phyloP scores from a whole-genome alignment of 1,139 yeast species.

The Diutina catenulata region DNA sequence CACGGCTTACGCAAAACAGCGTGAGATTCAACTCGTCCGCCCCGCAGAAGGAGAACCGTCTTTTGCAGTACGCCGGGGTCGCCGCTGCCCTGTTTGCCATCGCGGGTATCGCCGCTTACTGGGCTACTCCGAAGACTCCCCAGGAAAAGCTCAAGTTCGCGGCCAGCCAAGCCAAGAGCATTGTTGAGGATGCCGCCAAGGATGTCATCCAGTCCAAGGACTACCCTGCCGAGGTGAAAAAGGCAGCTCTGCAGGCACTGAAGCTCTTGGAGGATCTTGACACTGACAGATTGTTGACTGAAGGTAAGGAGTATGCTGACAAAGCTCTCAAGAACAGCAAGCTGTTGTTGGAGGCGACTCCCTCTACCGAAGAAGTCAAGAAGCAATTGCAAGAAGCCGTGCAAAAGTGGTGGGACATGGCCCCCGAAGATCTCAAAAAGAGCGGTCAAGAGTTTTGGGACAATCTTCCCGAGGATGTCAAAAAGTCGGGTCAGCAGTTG shows the following conservation, averaged over 20 bases:
- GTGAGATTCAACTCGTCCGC: no score
- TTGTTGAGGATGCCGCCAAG: slow-evolving; percentile 2
- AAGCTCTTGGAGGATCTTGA: background rate
- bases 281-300: background rate
- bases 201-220: background rate
- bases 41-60: background rate
- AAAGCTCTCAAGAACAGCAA: background rate
- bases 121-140: background rate
- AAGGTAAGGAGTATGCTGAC: background rate
- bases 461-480: background rate
- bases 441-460: background rate
- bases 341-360: background rate
- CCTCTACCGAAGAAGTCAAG: background rate
- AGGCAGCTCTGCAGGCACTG: background rate
- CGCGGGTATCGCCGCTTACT: slow-evolving; percentile 3
- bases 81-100: background rate
- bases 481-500: background rate
- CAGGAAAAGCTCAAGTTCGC: slow-evolving; percentile 3
- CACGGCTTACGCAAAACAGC: no score
- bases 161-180: background rate
- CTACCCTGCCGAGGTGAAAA: background rate
- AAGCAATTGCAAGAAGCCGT: no score
- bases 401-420: background rate
- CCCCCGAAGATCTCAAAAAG: background rate
- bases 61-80: background rate